These are phyloP conservation scores for Hypomontagnella monticulosa DNA, from an alignment of 495 filamentous ascomycete genomes.

Conservation along the genomic window DNA sequence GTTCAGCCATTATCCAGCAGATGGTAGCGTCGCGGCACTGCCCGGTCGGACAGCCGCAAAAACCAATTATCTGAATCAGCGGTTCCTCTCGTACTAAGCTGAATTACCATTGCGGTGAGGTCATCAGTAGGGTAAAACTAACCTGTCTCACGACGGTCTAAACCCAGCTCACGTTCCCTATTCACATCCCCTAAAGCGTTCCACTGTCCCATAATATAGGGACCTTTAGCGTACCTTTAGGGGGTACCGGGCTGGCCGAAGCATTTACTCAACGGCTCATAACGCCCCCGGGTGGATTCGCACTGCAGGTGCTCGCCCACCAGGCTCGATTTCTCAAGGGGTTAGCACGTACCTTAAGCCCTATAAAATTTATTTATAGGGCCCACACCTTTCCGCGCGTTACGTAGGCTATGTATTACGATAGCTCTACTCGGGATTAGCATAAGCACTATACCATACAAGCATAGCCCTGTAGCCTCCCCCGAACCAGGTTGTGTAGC, in stretches of 20 bases:
- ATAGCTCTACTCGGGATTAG: too few relatives aligned
- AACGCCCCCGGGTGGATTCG: constrained; percentile 10
- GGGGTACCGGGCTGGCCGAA: constrained; percentile 8
- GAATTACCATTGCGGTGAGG: constrained; percentile 14
- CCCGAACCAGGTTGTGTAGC: constrained; percentile 1
- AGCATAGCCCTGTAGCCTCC: not conserved
- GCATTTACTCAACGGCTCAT: constrained; percentile 8
- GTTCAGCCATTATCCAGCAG: constrained; percentile 49
- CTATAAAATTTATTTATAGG: not conserved
- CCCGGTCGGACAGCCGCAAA: constrained; percentile 13
- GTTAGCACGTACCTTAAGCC: constrained; percentile 17
- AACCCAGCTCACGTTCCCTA: constrained; percentile 14
- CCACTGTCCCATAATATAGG: too few relatives aligned
- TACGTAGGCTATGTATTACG: too few relatives aligned
- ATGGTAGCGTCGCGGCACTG: constrained; percentile 13
- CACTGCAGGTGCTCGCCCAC: constrained; percentile 16
- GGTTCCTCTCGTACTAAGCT: constrained; percentile 13
- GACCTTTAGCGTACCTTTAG: not conserved
- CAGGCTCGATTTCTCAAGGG: constrained; percentile 11
- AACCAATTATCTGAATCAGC: constrained; percentile 70
- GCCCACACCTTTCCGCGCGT: constrained; percentile 4
- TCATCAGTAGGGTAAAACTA: constrained; percentile 15
- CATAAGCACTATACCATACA: too few relatives aligned
- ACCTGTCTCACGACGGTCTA: constrained; percentile 14
- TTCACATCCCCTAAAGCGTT: not conserved